phyloP scores from a whole-genome alignment of 1,284 basidiomycete species.

The Pseudozyma tsukubaensis region DNA sequence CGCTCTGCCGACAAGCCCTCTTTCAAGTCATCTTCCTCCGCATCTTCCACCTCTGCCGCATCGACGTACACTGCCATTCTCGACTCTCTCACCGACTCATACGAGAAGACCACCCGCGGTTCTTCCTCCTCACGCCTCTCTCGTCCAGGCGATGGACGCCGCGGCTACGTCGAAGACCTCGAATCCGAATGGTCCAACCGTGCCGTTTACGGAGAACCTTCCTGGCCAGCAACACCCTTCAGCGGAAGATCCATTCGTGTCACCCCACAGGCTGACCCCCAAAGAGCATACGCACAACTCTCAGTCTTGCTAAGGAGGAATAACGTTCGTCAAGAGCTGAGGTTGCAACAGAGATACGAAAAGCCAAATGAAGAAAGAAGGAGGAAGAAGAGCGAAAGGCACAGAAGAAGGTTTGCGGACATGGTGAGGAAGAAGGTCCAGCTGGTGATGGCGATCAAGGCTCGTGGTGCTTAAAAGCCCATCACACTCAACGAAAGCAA shows the following conservation, averaged over 20 bases:
- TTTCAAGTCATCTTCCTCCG: slow-evolving; percentile 1
- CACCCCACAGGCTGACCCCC: slow-evolving; percentile 29
- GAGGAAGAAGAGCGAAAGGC: slow-evolving; percentile 64
- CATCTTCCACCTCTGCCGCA: slow-evolving; percentile 12
- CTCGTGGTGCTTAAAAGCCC: slow-evolving; percentile 54
- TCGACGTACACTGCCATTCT: slow-evolving; percentile 43
- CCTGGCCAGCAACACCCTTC: slow-evolving; percentile 46
- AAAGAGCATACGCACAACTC: slow-evolving; percentile 44
- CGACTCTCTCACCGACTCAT: slow-evolving; percentile 32
- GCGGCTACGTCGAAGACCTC: slow-evolving; percentile 40
- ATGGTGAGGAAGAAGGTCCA: slow-evolving; percentile 67
- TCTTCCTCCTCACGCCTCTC: slow-evolving; percentile 11
- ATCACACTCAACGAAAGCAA: neutral
- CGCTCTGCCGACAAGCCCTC: slow-evolving; percentile 9
- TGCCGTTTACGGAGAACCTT: slow-evolving; percentile 35
- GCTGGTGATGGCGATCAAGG: slow-evolving; percentile 66
- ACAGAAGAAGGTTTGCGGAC: slow-evolving; percentile 65
- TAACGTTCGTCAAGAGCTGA: slow-evolving; percentile 62
- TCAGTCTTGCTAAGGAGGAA: slow-evolving; percentile 49
- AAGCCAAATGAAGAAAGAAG: slow-evolving; percentile 66
- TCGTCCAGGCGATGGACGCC: slow-evolving; percentile 30
- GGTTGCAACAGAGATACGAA: slow-evolving; percentile 62
- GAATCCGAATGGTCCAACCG: slow-evolving; percentile 40
- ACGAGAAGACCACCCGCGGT: slow-evolving; percentile 26
- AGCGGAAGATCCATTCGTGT: slow-evolving; percentile 39